Base-by-base conservation (phyloP, 768 basidiomycete species). In the Podaxis sp. region DNA sequence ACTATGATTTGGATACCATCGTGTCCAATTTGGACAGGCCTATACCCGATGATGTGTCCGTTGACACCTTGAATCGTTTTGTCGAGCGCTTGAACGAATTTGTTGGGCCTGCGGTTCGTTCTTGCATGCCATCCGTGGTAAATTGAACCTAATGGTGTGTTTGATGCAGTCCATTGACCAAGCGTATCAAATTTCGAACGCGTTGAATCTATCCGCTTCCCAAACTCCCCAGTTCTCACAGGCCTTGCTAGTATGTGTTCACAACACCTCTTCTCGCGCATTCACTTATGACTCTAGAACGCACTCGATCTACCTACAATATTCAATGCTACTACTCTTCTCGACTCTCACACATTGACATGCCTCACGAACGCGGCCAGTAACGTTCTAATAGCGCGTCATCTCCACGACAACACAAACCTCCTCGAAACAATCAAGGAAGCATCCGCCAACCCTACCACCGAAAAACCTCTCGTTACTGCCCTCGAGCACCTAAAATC, bases 311-410 rank as follows among this genome's bases (percentile, higher is more conserved):
- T 88, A 4, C 68, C 73, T 22, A 67, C 72, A 11, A 76, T 91
- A 2, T 89, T 90, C 64, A 85, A 86, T 61, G 68, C 78, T 11
- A 71, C 77, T 28, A 78, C 72, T 11, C 63, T 91, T 44, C 37
- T 49, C 7, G 86, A 87, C 53, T 81, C 87, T 58, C 75, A 76
- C 30, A 89, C 84, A 0, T 69, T 89, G 28, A 70, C 79, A 12
- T 80, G 79, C 51, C 77, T 92, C n/a, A 73, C 86, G 22, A 84
- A 89, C 66, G 90, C 90, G 2, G 78, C 83, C 15, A 75, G 87
- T 10, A 91, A 90, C 69, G 76, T 83, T 0, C 85, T 88, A 60
- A 80, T 92, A 59, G 84, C 90, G 0, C 80, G 78, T 30, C 70
- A 80, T 49, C 76, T 92, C 48, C 76, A 80, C 64, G 61, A 70